Evolutionary conservation across 1,284 basidiomycete genomes (phyloP), one percentile per base, ranked within the genome.

Genomic region (Ceratobasidium sp.): DNA sequence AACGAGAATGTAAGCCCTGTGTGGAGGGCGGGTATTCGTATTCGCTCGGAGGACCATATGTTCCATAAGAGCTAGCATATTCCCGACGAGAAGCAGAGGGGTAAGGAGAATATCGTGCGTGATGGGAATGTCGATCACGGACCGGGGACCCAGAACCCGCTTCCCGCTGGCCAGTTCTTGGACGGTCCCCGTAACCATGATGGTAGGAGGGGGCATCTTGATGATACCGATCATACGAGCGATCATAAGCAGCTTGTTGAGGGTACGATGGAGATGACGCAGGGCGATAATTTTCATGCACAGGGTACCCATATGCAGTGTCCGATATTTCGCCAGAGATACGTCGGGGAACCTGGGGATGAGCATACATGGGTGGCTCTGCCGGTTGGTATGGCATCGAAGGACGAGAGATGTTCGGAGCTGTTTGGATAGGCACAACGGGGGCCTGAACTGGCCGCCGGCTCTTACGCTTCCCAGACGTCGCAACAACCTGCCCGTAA

Each of bases 401-500:
- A 6, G 58, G 16, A 4, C 70, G 70, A 41, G 70, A 48, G 5
- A 52, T 32, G 21, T 41, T 50, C 36, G 30, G 59, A 23, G 71
- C 18, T 26, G 50, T 62, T 41, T 64, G 71, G 16, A 72, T 72
- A 23, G 60, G 55, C 32, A 70, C 30, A 1, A 55, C 67, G 21
- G 67, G 67, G 10, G 67, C 28, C 53, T 70, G 67, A 48, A 70
- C 67, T 16, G 67, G 41, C 41, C 67, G 53, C 67, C 67, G 67
- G 43, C 67, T 70, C 55, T 70, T 70, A 18, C 67, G 67, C 67
- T 70, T 70, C 32, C 85, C 85, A n/a, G 85, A 84, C 50, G 83
- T 85, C 57, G 88, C 85, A 21, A 92, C 85, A 53, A 93, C 88
- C 77, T 92, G 91, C 23, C 92, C 92, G 79, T 89, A 93, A 16